Evolutionary conservation across 345 rosid genomes (phyloP), one percentile per base, ranked within the genome.

Genomic region (Eucalyptus curtisii): DNA sequence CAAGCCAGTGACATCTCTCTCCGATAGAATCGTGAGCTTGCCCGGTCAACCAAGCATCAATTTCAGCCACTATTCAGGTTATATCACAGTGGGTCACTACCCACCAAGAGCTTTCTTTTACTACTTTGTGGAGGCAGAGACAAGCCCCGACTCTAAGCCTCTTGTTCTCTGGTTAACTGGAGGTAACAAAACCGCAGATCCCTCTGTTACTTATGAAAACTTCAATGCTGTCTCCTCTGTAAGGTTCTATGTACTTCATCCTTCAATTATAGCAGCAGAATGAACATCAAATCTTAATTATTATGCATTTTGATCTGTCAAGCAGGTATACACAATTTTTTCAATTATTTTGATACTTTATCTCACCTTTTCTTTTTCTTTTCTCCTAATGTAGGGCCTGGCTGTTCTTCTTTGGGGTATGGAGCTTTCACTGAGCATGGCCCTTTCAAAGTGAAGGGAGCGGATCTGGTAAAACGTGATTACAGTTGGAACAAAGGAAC

Each of bases 121-220:
- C 44, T 42, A 42, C 44, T 42, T 42, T 57, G 95, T 88, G 68
- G 93, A 93, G 90, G 93, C 94, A 22, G 90, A 89, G 87, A 33
- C 88, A 7, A 87, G 85, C 25, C 88, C 93, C 22, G 86, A 87
- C 85, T 92, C 93, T 11, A 91, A 91, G 90, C 94, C 94, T 64
- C 93, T 92, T 33, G 94, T 92, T 86, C 93, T 91, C 37, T 91
- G 94, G 95, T 81, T 93, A 20, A 91, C 88, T 79, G 92, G 93
- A 91, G 93, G 94, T 93, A 90, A 64, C 47, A 19, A 37, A 37
- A 71, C 33, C 61, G 7, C 37, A 42, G 31, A 68, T 71, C 47
- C 48, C 48, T 27, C 84, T 37, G 47, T 44, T 7, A 52, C 88
- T 22, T 30, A 57, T 8, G 82, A 40, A 37, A 71, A 37, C 45